Evolutionary conservation across 208 protist genomes (phyloP), one percentile per base, ranked within the genome.

Genomic region (Leishmania tarentolae): DNA sequence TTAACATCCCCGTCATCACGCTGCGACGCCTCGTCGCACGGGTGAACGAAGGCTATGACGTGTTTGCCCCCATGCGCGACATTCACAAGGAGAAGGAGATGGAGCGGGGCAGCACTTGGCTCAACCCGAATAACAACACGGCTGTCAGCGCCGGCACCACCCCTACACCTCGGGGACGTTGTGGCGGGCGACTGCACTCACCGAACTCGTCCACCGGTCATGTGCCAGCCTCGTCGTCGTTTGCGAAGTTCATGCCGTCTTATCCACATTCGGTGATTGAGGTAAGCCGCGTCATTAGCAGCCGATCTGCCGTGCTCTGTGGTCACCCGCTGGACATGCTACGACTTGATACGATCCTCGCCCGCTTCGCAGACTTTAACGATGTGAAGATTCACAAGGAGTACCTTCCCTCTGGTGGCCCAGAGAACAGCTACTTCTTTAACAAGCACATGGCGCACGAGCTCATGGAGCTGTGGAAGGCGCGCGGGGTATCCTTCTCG

Each of bases 241-340:
- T 52, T 2, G 15, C 65, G 9, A 63, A 24, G 46, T 35, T 59
- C 17, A 46, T 46, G 40, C 37, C 70, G 28, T 75, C 83, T 72
- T 76, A 86, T 84, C 90, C 91, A 3, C 80, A 91, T 77, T 90
- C 89, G 31, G 78, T 83, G 50, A 89, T 96, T 56, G 88, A 93
- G 78, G 81, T 96, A 71, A 89, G 88, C 53, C 92, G 92, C 50
- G 78, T 96, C 42, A 90, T 96, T 65, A 91, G 90, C 80, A 84
- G 78, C 72, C 93, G 90, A 66, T 89, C 88, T 11, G 87, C 89
- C 37, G 84, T 96, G 35, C 84, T 96, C n/a, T 94, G 84, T 65
- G 93, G 91, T 42, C 91, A 96, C 74, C 93, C 93, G 61, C 77
- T 94, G 8, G 93, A 96, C 61, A 83, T 96, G 68, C 82, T 88